These are phyloP conservation scores for Gossypium gossypioides DNA, from an alignment of 441 rosid species.

Conservation along the genomic window DNA sequence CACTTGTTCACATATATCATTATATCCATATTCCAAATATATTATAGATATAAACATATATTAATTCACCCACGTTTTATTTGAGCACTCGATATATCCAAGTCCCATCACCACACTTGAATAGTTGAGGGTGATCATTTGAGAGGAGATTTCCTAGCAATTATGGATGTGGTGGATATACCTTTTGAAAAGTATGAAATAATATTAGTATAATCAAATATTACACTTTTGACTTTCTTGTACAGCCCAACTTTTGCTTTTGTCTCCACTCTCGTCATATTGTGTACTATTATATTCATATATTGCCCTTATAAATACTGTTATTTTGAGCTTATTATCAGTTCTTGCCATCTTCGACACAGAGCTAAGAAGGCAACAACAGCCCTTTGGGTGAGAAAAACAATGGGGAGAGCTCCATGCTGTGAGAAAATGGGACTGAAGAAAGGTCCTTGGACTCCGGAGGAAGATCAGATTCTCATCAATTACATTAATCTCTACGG, in stretches of 20 bases:
- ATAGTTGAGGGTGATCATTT: background rate
- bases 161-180: background rate
- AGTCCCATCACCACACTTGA: conserved; percentile 5
- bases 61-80: conserved; percentile 16
- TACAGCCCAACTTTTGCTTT: background rate
- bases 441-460: conserved; percentile 50
- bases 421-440: conserved; percentile 53
- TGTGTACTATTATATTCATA: background rate
- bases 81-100: conserved; percentile 9
- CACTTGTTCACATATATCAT: background rate
- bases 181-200: background rate
- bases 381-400: background rate
- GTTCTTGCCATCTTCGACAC: background rate
- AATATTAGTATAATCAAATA: background rate
- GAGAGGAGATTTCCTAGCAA: conserved; percentile 14
- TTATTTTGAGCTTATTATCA: background rate
- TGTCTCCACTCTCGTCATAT: background rate
- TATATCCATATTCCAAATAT: background rate
- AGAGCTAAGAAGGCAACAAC: background rate
- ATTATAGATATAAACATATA: background rate
- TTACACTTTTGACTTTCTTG: conserved; percentile 10
- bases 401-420: conserved; percentile 56
- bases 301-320: background rate
- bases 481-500: conserved; percentile 34
- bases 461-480: conserved; percentile 39